Base-by-base conservation (phyloP, 2,329 filamentous ascomycete species). In the Neofusicoccum parvum region DNA sequence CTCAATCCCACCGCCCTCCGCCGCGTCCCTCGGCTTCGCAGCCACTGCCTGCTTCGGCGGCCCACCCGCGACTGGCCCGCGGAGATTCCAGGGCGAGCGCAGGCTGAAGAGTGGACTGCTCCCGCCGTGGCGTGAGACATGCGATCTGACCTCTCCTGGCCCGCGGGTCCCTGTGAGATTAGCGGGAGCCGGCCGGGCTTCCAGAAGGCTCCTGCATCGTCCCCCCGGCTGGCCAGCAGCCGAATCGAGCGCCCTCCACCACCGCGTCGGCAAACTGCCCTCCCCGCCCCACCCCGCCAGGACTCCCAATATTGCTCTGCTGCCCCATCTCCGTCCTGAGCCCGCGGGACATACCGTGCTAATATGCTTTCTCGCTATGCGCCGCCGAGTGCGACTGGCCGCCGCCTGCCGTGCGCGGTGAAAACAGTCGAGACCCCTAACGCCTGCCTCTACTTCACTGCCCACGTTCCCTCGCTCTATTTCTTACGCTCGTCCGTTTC, bases 401-500 rank as follows among this genome's bases (percentile, higher is more conserved):
- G 43, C 27, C n/a, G 41, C 39, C 11, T 49, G 56, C 56, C 32
- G 23, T 48, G 43, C 9, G 11, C 41, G 20, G 54, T 59, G 56
- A 60, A 60, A 60, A 60, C 27, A 32, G 45, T 60, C 43, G 32
- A 48, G 27, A 32, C 56, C 56, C 56, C 56, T 48, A 60, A 23
- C 56, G 12, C 41, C n/a, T n/a, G 9, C 56, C 7, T 46, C 17
- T 62, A n/a, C 45, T 36, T 37, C 15, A 17, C 39, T 49, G 36
- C 59, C 34, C 59, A 27, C 15, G 17, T 51, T 41, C 37, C 46
- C 46, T 62, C 46, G 59, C 20, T 62, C 20, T 62, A 54, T 64
- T 39, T 54, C 62, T 48, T 20, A 56, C 62, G 48, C 36, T 63
- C 49, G 49, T 34, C 37, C 60, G 62, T 64, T 64, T 64, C 62